Evolutionary conservation across 495 filamentous ascomycete species (phyloP).

Genomic region (Ramalina intermedia): DNA sequence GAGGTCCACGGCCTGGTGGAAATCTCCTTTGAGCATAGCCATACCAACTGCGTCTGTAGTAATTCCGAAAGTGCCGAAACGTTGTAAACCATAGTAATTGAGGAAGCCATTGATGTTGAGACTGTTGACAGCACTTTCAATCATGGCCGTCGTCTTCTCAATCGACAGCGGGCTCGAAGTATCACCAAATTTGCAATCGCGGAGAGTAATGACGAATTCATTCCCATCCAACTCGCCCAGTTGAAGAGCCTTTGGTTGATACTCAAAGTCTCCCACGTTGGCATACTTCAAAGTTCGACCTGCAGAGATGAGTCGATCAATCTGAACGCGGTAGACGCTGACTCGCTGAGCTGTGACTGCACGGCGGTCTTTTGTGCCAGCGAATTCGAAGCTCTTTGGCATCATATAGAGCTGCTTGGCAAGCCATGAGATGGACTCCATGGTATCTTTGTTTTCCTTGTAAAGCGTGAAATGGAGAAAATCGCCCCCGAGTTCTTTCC

Average conservation of each 20-base stretch:
- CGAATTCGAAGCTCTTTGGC: conserved; percentile 60
- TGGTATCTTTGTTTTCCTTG: conserved; percentile 97
- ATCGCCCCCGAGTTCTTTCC: conserved; percentile 54
- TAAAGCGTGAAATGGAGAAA: conserved; percentile 88
- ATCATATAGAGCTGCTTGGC: conserved; percentile 53
- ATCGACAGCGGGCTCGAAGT: conserved; percentile 24
- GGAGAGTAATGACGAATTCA: conserved; percentile 79
- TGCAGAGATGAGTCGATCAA: conserved; percentile 44
- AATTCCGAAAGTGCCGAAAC: conserved; percentile 74
- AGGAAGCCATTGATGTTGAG: conserved; percentile 62
- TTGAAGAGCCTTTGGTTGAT: conserved; percentile 51
- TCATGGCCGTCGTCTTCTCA: conserved; percentile 31
- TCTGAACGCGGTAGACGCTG: conserved; percentile 50
- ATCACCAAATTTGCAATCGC: conserved; percentile 55
- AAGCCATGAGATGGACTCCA: conserved; percentile 71
- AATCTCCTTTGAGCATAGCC: conserved; percentile 68
- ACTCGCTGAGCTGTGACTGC: conserved; percentile 79
- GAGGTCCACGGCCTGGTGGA: conserved; percentile 57
- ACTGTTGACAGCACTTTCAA: conserved; percentile 38
- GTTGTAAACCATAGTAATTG: conserved; percentile 92
- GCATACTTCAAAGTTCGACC: conserved; percentile 49
- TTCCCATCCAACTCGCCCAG: conserved; percentile 79
- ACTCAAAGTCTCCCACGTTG: conserved; percentile 63
- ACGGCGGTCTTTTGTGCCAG: conserved; percentile 87
- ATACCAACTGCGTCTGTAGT: conserved; percentile 71